Percentiles rank a stretch among this genome's conserved stretches.
These are phyloP conservation scores for Volvariella surrecta DNA, from an alignment of 1,284 basidiomycete species.

Conservation along the genomic window DNA sequence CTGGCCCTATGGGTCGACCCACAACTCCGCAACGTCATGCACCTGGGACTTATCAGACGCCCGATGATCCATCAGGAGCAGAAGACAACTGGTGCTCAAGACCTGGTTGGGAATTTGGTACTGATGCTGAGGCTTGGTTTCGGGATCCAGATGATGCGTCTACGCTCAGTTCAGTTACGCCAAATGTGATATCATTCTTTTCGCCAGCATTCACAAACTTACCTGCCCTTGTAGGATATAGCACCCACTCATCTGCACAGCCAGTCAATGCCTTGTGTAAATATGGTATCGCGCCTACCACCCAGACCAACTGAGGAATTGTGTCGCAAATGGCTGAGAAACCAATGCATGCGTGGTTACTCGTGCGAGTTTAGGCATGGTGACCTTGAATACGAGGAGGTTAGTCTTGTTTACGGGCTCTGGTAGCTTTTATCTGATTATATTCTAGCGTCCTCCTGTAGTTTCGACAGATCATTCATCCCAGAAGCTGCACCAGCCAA, in stretches of 20 bases:
- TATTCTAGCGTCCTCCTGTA: too few species aligned
- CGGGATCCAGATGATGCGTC: neutral
- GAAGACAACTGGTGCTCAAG: neutral
- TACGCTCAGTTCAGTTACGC: conserved; percentile 1
- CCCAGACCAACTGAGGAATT: neutral
- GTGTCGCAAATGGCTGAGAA: conserved; percentile 17
- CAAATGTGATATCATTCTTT: too few species aligned
- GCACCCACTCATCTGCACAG: too few species aligned
- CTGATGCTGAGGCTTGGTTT: conserved; percentile 10
- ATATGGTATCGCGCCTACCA: conserved; percentile 7
- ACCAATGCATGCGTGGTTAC: conserved; percentile 16
- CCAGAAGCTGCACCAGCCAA: too few species aligned
- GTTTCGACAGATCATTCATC: too few species aligned
- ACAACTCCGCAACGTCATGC: too few species aligned
- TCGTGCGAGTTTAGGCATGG: conserved; percentile 21
- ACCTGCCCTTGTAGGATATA: too few species aligned
- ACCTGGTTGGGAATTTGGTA: conserved; percentile 2
- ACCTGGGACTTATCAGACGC: too few species aligned
- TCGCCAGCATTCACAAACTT: too few species aligned
- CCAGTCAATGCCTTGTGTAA: too few species aligned
- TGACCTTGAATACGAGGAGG: conserved; percentile 20
- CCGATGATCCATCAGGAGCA: too few species aligned
- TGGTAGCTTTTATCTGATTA: neutral
- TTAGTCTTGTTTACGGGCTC: neutral
- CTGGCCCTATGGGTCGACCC: too few species aligned